A percentile compares a stretch with the other conserved stretches of the same genome.
Evolutionary conservation across 1,284 basidiomycete species (phyloP).

Genomic region (Pseudozyma pruni): DNA sequence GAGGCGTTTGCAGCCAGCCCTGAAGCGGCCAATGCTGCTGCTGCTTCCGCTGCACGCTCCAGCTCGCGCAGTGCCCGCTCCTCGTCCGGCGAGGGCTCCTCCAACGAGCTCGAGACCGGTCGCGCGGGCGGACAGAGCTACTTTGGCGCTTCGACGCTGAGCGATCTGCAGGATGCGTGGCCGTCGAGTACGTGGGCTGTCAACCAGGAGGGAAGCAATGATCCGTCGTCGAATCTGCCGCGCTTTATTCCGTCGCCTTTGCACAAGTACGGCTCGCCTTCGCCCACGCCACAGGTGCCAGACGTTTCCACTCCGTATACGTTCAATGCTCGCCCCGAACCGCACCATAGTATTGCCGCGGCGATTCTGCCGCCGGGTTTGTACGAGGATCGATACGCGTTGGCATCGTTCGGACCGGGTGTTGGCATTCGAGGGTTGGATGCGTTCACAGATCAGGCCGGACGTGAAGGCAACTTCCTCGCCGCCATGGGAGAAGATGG

Average conservation of each 20-base stretch:
- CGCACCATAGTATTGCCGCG: slow-evolving; percentile 16
- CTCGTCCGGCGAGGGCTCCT: slow-evolving; percentile 31
- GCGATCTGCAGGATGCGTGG: slow-evolving; percentile 48
- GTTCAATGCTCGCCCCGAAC: slow-evolving; percentile 28
- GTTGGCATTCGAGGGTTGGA: slow-evolving; percentile 52
- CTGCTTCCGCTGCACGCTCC: slow-evolving; percentile 6
- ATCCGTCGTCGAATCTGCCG: slow-evolving; percentile 23
- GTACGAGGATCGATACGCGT: slow-evolving; percentile 47
- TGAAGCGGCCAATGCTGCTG: slow-evolving; percentile 16
- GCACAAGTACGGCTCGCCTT: slow-evolving; percentile 36
- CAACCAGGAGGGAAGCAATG: slow-evolving; percentile 35
- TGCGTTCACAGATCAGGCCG: slow-evolving; percentile 54
- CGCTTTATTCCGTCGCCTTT: slow-evolving; percentile 44
- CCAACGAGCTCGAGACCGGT: slow-evolving; percentile 32
- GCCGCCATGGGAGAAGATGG: slow-evolving; percentile 17
- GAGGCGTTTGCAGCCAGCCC: slow-evolving; percentile 38
- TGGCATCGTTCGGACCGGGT: slow-evolving; percentile 56
- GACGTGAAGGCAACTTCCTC: slow-evolving; percentile 44
- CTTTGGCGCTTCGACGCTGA: slow-evolving; percentile 42
- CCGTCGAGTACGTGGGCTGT: slow-evolving; percentile 40
- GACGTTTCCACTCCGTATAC: slow-evolving; percentile 24
- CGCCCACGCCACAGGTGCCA: slow-evolving; percentile 15
- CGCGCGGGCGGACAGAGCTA: slow-evolving; percentile 10
- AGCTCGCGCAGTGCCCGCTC: slow-evolving; percentile 26
- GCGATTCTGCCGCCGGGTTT: slow-evolving; percentile 50